Evolutionary conservation across 2,329 filamentous ascomycete genomes (phyloP).

Genomic region (Fusarium mexicanum): DNA sequence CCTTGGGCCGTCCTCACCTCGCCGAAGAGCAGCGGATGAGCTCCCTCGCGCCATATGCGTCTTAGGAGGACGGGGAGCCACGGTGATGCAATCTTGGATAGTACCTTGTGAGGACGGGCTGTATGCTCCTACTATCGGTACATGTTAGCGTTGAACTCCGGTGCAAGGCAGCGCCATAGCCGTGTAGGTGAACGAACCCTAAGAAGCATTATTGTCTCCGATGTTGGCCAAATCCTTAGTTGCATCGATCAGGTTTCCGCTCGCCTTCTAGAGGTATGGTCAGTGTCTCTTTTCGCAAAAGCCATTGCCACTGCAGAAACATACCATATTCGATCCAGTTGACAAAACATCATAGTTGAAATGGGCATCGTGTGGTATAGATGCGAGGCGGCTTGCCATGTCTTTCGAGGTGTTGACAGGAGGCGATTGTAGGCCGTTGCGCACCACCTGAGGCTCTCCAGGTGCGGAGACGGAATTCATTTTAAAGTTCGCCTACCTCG

Average conservation of each 20-base stretch:
- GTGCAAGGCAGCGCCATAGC: not conserved
- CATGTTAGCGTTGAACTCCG: not conserved
- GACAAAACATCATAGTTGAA: not conserved
- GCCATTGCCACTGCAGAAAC: not conserved
- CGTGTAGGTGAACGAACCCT: not conserved
- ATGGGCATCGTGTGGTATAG: not conserved
- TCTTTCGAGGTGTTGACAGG: not conserved
- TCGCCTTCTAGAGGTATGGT: not conserved
- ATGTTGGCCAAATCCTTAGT: not conserved
- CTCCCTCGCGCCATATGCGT: not conserved
- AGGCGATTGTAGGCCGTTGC: not conserved
- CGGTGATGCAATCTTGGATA: not conserved
- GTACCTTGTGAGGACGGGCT: not conserved
- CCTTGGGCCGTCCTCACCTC: not conserved
- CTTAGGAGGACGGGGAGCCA: not conserved
- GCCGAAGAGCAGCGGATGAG: not conserved
- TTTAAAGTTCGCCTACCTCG: not conserved
- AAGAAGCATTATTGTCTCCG: not conserved
- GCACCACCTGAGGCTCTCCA: not conserved
- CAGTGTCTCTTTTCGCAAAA: not conserved
- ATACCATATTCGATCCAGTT: not conserved
- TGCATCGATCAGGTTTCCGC: not conserved
- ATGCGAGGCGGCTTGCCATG: not conserved
- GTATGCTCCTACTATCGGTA: constrained; percentile 2
- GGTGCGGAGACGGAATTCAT: not conserved